Conservation (phyloP, 257 asterid species). For the Fraxinus anomala region DNA sequence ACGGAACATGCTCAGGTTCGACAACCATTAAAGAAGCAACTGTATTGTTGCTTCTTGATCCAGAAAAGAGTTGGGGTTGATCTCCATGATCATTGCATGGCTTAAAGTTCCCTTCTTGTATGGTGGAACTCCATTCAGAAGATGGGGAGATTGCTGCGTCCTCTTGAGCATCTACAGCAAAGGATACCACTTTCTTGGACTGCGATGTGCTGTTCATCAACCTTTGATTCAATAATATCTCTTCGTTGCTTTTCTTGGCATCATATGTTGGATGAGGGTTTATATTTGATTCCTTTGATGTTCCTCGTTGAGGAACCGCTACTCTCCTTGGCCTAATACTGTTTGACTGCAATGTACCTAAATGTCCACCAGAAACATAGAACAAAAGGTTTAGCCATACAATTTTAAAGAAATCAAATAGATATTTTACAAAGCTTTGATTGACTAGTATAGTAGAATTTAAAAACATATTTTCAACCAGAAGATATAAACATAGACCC, state of each 20-base stretch:
- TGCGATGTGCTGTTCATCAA: slow-evolving; percentile 36
- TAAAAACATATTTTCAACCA: not conserved
- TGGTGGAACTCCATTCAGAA: slow-evolving; percentile 58
- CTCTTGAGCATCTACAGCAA: slow-evolving; percentile 47
- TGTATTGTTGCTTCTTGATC: slow-evolving; percentile 35
- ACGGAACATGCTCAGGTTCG: slow-evolving; percentile 36
- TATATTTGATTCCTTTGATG: slow-evolving; percentile 46
- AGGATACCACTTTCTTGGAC: slow-evolving; percentile 37
- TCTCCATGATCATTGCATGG: slow-evolving; percentile 43
- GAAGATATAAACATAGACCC: not conserved
- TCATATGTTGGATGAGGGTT: slow-evolving; percentile 36
- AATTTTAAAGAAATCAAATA: slow-evolving; percentile 8
- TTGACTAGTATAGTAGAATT: not conserved
- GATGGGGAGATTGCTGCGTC: slow-evolving; percentile 59
- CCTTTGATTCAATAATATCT: slow-evolving; percentile 34
- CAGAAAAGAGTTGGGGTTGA: slow-evolving; percentile 42
- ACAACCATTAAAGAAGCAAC: slow-evolving; percentile 40
- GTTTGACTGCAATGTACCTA: slow-evolving; percentile 64
- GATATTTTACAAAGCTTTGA: not conserved
- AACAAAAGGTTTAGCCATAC: not conserved
- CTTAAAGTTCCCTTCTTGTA: slow-evolving; percentile 39
- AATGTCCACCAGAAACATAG: slow-evolving; percentile 12
- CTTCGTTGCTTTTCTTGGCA: slow-evolving; percentile 43
- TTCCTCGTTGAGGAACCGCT: slow-evolving; percentile 54
- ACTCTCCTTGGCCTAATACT: slow-evolving; percentile 61